These are phyloP conservation scores for Calonectria crousiana DNA, from an alignment of 2,329 filamentous ascomycete species.

Conservation along the genomic window DNA sequence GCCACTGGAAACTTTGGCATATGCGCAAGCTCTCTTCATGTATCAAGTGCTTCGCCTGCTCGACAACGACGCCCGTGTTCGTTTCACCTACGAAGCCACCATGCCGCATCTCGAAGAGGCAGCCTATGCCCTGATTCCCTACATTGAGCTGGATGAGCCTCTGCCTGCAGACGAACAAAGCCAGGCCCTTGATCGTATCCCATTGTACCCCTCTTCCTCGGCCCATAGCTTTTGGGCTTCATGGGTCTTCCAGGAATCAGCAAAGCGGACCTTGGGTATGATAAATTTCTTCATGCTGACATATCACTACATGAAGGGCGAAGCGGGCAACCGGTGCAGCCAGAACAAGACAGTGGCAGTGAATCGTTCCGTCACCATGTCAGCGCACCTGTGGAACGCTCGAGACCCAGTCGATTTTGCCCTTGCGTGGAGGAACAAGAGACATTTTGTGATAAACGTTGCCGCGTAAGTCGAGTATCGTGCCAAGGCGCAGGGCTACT, in stretches of 20 bases:
- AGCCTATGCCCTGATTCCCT: constrained; percentile 6
- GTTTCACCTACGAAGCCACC: constrained; percentile 13
- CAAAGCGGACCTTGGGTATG: constrained; percentile 6
- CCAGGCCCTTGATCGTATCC: background rate
- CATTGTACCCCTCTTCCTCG: background rate
- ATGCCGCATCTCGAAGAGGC: constrained; percentile 15
- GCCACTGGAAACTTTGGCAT: constrained; percentile 8
- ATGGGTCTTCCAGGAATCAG: constrained; percentile 17
- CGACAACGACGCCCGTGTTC: constrained; percentile 7
- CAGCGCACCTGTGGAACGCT: constrained; percentile 14
- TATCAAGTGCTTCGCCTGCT: constrained; percentile 16
- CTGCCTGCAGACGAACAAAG: background rate
- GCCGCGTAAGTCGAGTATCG: background rate
- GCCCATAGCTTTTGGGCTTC: constrained; percentile 9
- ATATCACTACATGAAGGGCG: constrained; percentile 1
- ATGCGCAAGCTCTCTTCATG: constrained; percentile 14
- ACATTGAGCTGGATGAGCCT: constrained; percentile 3
- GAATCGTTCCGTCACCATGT: constrained; percentile 8
- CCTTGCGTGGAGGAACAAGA: constrained; percentile 13
- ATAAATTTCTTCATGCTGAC: constrained; percentile 4
- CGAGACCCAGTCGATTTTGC: constrained; percentile 5
- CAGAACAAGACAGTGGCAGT: constrained; percentile 2
- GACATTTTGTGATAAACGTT: constrained; percentile 7
- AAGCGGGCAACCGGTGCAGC: background rate
- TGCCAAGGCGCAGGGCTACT: background rate